These are phyloP conservation scores for Geotrichum macrosporum DNA, from an alignment of 1,139 yeast genomes.

Conservation along the genomic window DNA sequence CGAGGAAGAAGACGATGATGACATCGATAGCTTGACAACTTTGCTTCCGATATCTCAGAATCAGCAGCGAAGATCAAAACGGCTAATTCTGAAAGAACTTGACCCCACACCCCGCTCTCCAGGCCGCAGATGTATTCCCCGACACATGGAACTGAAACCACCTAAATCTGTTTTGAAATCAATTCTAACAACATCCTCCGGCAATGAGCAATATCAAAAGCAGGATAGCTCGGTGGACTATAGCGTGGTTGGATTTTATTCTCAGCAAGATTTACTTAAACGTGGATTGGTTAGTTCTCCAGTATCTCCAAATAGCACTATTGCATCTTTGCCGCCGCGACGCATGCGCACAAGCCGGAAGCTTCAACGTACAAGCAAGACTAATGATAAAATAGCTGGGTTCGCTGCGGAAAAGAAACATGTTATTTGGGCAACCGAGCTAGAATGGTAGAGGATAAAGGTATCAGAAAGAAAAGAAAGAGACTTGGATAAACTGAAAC, in stretches of 20 bases:
- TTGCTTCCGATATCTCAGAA: too few species aligned
- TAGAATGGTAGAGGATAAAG: conserved; percentile 9
- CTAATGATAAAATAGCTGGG: not conserved
- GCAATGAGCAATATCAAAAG: too few species aligned
- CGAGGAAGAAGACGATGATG: too few species aligned
- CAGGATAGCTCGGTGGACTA: not conserved
- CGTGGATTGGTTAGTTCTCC: too few species aligned
- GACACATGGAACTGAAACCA: conserved; percentile 16
- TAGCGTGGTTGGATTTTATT: conserved; percentile 12
- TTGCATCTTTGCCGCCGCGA: too few species aligned
- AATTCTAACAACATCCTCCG: not conserved
- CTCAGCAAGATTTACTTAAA: conserved; percentile 7
- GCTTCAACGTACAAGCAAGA: not conserved
- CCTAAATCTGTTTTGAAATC: conserved; percentile 15
- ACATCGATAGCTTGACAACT: too few species aligned
- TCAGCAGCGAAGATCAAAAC: conserved; percentile 11
- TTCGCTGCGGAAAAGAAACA: conserved; percentile 1
- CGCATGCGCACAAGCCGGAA: too few species aligned
- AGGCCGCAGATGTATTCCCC: conserved; percentile 19
- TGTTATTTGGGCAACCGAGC: conserved; percentile 10
- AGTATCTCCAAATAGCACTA: too few species aligned
- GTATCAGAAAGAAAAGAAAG: too few species aligned
- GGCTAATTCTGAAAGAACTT: conserved; percentile 12
- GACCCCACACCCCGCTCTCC: conserved; percentile 21
- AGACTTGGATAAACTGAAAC: too few species aligned